Conservation (phyloP, 2,329 filamentous ascomycete genomes). For the Hymenoscyphus fructigenus region DNA sequence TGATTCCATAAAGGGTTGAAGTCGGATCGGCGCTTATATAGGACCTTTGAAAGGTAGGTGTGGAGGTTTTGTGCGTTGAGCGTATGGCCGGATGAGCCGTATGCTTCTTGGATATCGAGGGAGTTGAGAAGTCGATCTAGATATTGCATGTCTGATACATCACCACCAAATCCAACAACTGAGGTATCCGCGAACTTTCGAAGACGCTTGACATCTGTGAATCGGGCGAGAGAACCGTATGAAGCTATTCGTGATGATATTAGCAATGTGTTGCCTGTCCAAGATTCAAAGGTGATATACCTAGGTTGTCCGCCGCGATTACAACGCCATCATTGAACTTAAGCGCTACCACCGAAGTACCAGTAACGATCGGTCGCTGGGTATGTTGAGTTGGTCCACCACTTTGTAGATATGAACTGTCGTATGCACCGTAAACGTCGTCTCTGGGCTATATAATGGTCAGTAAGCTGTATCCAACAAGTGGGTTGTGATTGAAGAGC, state of each 20-base stretch:
- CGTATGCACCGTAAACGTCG: slow-evolving; percentile 94
- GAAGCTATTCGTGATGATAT: slow-evolving; percentile 61
- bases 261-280: slow-evolving; percentile 16
- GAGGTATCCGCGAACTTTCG: slow-evolving; percentile 81
- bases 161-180: slow-evolving; percentile 90
- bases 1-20: slow-evolving; percentile 99
- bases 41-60: slow-evolving; percentile 92
- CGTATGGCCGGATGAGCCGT: slow-evolving; percentile 52
- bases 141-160: slow-evolving; percentile 99
- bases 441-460: slow-evolving; percentile 74
- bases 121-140: slow-evolving; percentile 87
- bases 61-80: slow-evolving; percentile 93
- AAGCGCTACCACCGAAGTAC: slow-evolving; percentile 90
- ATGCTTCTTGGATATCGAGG: slow-evolving; percentile 86
- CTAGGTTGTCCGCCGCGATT: slow-evolving; percentile 94
- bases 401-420: slow-evolving; percentile 77
- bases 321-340: slow-evolving; percentile 97
- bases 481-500: slow-evolving; percentile 34
- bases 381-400: slow-evolving; percentile 79
- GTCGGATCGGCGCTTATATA: slow-evolving; percentile 91
- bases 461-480: slow-evolving; percentile 35
- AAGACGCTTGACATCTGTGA: slow-evolving; percentile 94
- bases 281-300: slow-evolving; percentile 46
- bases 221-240: slow-evolving; percentile 94
- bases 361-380: slow-evolving; percentile 89